Conservation (phyloP, 140 eudicot species). For the Cichorium intybus region DNA sequence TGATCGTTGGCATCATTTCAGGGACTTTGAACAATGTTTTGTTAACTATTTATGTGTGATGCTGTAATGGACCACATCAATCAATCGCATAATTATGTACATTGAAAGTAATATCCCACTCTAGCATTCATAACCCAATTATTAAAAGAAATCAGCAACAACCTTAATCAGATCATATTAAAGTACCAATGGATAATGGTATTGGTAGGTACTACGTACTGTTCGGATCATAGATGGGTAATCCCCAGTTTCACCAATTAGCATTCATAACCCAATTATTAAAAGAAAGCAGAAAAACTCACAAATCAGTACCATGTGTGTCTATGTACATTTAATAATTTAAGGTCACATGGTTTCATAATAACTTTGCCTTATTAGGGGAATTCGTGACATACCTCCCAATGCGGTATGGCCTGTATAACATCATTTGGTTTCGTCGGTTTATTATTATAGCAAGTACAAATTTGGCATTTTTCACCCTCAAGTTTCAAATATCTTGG, state of each 20-base stretch:
- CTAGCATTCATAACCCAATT: conserved; percentile 54
- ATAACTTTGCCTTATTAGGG: conserved; percentile 13
- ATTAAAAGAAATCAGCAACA: not conserved
- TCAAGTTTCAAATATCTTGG: not conserved
- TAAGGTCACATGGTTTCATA: conserved; percentile 20
- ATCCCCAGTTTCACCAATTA: conserved; percentile 44
- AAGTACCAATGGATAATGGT: not conserved
- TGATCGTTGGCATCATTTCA: no score
- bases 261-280: conserved; percentile 8
- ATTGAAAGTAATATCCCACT: conserved; percentile 76
- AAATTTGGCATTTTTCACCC: not conserved
- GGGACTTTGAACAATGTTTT: no score
- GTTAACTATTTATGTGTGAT: conserved; percentile 42
- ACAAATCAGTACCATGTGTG: not conserved
- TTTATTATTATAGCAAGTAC: conserved; percentile 12
- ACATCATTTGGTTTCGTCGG: conserved; percentile 1
- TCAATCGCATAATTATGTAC: conserved; percentile 62
- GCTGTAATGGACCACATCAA: conserved; percentile 50
- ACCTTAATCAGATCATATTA: not conserved
- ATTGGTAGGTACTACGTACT: conserved; percentile 32
- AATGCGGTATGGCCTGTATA: conserved; percentile 4
- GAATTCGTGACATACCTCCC: conserved; percentile 13
- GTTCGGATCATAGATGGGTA: conserved; percentile 58
- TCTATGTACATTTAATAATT: conserved; percentile 1
- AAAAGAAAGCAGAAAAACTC: not conserved